phyloP scores from a whole-genome alignment of 1,139 yeast genomes.

The Suhomyces bokatorum region DNA sequence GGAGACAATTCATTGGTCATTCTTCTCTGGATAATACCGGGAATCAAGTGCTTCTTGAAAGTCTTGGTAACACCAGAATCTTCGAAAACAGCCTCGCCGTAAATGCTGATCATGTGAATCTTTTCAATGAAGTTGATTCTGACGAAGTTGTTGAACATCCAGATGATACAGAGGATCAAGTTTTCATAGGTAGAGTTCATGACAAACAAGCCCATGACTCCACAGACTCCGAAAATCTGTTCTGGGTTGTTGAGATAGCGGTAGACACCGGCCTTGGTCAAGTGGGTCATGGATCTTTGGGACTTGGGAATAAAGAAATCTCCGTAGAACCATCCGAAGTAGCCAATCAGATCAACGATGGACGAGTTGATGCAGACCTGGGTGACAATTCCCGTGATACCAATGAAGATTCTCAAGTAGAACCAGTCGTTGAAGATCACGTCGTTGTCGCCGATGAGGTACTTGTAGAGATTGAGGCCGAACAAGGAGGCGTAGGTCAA shows the following conservation, averaged over 20 bases:
- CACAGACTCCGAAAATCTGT: slow-evolving; percentile 77
- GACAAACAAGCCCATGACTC: slow-evolving; percentile 76
- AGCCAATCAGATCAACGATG: slow-evolving; percentile 73
- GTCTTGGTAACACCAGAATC: slow-evolving; percentile 73
- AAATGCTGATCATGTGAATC: slow-evolving; percentile 76
- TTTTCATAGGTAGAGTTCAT: slow-evolving; percentile 63
- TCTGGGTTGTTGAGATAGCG: slow-evolving; percentile 86
- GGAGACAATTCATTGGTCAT: slow-evolving; percentile 23
- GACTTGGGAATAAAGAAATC: slow-evolving; percentile 71
- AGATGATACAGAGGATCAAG: slow-evolving; percentile 55
- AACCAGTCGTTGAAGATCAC: slow-evolving; percentile 41
- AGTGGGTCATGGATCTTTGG: slow-evolving; percentile 38
- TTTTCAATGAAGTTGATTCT: slow-evolving; percentile 76
- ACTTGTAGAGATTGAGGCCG: slow-evolving; percentile 41
- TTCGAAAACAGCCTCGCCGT: slow-evolving; percentile 64
- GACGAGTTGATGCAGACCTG: slow-evolving; percentile 76
- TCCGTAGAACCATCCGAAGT: slow-evolving; percentile 89
- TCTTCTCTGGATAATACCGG: slow-evolving; percentile 41
- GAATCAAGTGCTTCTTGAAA: slow-evolving; percentile 51
- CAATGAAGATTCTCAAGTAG: slow-evolving; percentile 61
- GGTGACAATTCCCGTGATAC: slow-evolving; percentile 53
- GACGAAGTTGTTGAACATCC: slow-evolving; percentile 69
- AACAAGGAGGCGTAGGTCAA: slow-evolving; percentile 48
- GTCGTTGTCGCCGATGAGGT: slow-evolving; percentile 22
- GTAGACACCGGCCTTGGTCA: slow-evolving; percentile 82